Percentiles rank a stretch among this genome's conserved stretches.
Evolutionary conservation across 257 asterid species (phyloP).

Genomic region (Pogostemon cablin): DNA sequence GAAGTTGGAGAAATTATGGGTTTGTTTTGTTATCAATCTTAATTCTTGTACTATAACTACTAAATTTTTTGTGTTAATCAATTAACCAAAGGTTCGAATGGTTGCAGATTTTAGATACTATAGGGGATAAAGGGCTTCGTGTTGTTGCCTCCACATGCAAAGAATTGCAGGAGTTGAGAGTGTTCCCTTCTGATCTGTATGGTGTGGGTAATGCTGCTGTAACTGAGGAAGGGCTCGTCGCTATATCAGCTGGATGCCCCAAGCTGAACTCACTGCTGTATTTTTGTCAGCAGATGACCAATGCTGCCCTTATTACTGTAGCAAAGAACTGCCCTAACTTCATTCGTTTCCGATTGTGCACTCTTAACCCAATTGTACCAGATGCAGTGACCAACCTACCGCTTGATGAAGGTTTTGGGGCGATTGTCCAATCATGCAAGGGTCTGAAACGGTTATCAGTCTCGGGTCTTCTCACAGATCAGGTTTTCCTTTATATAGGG

Average conservation of each 20-base stretch:
- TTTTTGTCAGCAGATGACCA: conserved; percentile 81
- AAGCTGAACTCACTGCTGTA: conserved; percentile 73
- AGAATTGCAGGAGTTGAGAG: conserved; percentile 76
- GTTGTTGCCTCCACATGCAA: conserved; percentile 71
- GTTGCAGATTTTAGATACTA: conserved; percentile 63
- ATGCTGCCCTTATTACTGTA: conserved; percentile 77
- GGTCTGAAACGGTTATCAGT: conserved; percentile 76
- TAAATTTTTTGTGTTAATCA: neutral
- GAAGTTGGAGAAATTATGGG: conserved; percentile 74
- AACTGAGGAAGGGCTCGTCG: conserved; percentile 78
- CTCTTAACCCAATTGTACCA: conserved; percentile 62
- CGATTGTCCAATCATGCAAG: conserved; percentile 82
- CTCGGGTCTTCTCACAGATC: conserved; percentile 76
- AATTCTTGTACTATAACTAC: neutral
- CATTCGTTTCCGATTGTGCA: conserved; percentile 66
- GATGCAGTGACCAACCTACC: conserved; percentile 81
- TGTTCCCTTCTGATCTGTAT: conserved; percentile 58
- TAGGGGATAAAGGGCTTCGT: conserved; percentile 71
- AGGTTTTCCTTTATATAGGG: conserved; percentile 78
- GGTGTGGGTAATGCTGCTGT: conserved; percentile 63
- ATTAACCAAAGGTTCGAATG: neutral
- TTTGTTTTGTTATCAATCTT: conserved; percentile 35
- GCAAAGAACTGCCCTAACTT: conserved; percentile 87
- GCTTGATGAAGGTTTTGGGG: conserved; percentile 90
- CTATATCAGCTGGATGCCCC: conserved; percentile 84